Evolutionary conservation across 805 yeast species (phyloP), one percentile per base, ranked within the genome.

Genomic region (Lachancea nothofagi): DNA sequence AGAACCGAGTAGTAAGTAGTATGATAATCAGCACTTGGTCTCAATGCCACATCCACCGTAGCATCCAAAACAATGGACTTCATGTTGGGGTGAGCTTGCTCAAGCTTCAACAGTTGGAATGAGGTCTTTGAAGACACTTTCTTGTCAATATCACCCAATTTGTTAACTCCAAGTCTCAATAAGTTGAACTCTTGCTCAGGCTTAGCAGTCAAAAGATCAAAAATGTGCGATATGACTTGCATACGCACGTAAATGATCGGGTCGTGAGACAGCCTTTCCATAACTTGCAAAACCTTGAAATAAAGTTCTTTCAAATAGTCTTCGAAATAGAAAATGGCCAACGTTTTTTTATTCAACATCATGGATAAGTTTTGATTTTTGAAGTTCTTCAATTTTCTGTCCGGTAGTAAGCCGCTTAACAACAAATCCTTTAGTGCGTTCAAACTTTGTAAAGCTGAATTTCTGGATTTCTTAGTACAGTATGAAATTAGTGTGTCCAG

Each of bases 151-250:
- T 93, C 98, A 65, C 98, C 98, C 26, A 93, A 70, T 60, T 93
- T 93, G 62, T 93, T 93, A 33, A 88, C 93, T 38, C 95, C 96
- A 39, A 93, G 70, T 51, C 88, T 75, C 53, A 93, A 70, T 49
- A 93, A 68, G 61, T 93, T 93, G 38, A 81, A 94, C 62, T 93
- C 98, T 69, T 93, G 98, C 66, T 93, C 98, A 3, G 98, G 97
- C 61, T 89, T 90, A 5, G 82, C 71, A 47, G 79, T 79, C 44
- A 93, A 67, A 31, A 93, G 69, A 42, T 84, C 95, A 50, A 88
- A 84, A 23, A 89, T 74, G 55, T 85, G 88, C 29, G 76, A 68
- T 24, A 88, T 75, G 21, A 83, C 78, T 46, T 78, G 84, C 70
- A 81, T 72, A 60, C 95, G 78, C 31, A 90, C 95, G 56, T 84